Evolutionary conservation across 208 protist genomes (phyloP), one percentile per base, ranked within the genome.

Genomic region (Wallacemonas sp.): DNA sequence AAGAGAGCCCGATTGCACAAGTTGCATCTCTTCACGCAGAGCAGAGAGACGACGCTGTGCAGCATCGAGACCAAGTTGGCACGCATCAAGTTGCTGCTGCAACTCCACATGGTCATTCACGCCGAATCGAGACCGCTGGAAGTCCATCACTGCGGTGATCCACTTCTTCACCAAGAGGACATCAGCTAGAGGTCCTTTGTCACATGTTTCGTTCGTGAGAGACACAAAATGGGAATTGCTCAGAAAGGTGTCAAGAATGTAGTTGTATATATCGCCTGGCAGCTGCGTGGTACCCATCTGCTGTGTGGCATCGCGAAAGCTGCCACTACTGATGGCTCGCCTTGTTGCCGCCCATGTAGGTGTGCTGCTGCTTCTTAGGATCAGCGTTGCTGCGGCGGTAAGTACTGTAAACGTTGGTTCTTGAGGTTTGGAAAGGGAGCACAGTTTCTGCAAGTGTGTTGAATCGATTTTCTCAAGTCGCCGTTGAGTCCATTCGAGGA

Each of bases 141-240:
- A 78, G 32, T 84, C 78, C 46, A 84, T 66, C n/a, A 79, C 70
- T n/a, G 81, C 74, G 9, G 78, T 82, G 43, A 88, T 58, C 77
- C 77, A 88, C 39, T 83, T 78, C 56, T 87, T 58, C 30, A 58
- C 70, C 54, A 87, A 48, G 2, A 71, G 44, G 30, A 57, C 67
- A 21, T 83, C 23, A 12, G 27, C 33, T n/a, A 47, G 70, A 30
- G 77, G 73, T 16, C 72, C 67, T 33, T 65, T 30, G 32, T 16
- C 39, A 44, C 46, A 63, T 30, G 23, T 57, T 49, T 72, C 52
- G 19, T 58, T 58, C 16, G 9, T 58, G 12, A 58, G 54, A 47
- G 33, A 63, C 47, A 23, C 63, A 39, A 78, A 78, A 6, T 68
- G 55, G 5, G 54, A 47, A 29, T 47, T 41, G 12, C 60, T 21